phyloP scores from a whole-genome alignment of 78 protist genomes.

The Dictyostelium firmibasis region DNA sequence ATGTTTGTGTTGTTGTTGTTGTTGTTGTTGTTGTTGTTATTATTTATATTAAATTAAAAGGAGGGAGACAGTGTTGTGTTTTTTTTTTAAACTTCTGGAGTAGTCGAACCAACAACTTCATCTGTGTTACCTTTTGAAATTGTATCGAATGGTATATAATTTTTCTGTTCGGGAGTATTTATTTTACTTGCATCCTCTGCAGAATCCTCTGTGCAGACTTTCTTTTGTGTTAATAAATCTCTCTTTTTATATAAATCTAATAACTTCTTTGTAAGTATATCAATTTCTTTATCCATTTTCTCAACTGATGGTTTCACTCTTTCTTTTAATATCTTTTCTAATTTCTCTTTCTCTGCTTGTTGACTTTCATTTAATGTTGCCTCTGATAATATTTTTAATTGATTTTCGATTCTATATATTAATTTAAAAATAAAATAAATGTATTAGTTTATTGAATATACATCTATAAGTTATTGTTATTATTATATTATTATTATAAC shows the following conservation, averaged over 20 bases:
- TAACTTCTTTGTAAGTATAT: background rate
- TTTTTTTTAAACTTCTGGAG: background rate
- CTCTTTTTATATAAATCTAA: conserved; percentile 5
- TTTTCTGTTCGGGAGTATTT: background rate
- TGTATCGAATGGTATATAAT: background rate
- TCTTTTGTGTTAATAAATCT: conserved; percentile 8
- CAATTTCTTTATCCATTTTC: background rate
- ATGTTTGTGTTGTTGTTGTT: background rate
- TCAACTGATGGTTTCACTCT: background rate
- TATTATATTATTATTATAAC: background rate
- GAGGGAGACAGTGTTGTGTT: too few species aligned
- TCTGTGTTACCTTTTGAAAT: background rate
- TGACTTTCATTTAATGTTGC: background rate
- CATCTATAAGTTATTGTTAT: background rate
- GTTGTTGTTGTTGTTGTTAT: background rate
- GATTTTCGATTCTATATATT: background rate
- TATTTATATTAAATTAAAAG: too few species aligned
- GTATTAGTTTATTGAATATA: too few species aligned
- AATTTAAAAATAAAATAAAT: background rate
- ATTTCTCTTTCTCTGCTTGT: background rate
- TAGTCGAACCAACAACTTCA: background rate
- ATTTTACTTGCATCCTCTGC: background rate
- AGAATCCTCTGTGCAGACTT: background rate
- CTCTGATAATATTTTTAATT: background rate
- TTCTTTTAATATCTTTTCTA: background rate